phyloP scores from a whole-genome alignment of 805 yeast genomes.

The Lipomyces yamanashiensis region DNA sequence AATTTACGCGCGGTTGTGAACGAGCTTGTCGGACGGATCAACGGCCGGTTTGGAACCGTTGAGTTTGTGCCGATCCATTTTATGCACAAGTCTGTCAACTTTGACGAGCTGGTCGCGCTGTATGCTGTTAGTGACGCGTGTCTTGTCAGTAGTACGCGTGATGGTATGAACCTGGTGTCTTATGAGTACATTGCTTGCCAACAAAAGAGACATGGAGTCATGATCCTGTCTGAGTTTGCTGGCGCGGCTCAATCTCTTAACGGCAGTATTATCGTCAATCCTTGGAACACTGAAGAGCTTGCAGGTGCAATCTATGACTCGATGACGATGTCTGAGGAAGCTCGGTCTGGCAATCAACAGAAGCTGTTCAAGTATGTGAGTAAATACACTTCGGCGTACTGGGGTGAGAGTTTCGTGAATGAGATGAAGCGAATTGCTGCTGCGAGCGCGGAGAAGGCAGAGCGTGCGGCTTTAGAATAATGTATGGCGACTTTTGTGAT shows the following conservation, averaged over 20 bases:
- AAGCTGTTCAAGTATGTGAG: constrained; percentile 85
- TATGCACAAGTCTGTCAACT: constrained; percentile 88
- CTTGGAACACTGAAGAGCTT: constrained; percentile 97
- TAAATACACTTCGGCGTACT: constrained; percentile 91
- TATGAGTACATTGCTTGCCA: constrained; percentile 98
- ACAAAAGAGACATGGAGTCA: constrained; percentile 78
- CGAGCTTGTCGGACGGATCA: constrained; percentile 94
- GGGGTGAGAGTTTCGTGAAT: constrained; percentile 96
- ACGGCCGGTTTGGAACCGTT: constrained; percentile 94
- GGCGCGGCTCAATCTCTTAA: constrained; percentile 99
- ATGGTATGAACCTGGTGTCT: constrained; percentile 96
- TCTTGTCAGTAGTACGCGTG: constrained; percentile 90
- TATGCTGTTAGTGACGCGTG: constrained; percentile 89
- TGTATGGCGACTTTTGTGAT: not conserved
- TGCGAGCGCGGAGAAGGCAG: constrained; percentile 21
- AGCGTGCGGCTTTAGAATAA: constrained; percentile 2
- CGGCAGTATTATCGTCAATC: constrained; percentile 92
- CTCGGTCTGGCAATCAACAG: constrained; percentile 74
- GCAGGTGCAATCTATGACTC: constrained; percentile 85
- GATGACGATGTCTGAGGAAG: constrained; percentile 81
- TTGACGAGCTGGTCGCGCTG: constrained; percentile 87
- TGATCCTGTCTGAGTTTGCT: constrained; percentile 91
- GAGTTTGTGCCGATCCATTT: constrained; percentile 98
- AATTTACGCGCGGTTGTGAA: constrained; percentile 90
- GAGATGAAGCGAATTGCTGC: constrained; percentile 56